Evolutionary conservation across 495 filamentous ascomycete species (phyloP).

Genomic region (Neurospora sp.): DNA sequence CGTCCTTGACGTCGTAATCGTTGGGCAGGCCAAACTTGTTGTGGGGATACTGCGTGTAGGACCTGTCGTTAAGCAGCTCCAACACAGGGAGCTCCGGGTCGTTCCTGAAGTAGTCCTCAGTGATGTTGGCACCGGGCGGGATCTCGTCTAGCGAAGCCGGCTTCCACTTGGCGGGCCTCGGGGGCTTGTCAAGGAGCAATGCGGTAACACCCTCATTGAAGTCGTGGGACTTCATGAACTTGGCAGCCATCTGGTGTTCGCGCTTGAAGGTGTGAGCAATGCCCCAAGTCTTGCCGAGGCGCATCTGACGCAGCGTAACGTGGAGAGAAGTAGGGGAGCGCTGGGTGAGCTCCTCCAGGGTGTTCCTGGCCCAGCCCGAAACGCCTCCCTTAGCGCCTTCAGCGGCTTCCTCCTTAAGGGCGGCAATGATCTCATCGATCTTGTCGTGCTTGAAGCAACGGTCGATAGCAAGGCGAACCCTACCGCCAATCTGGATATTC

Average conservation of each 20-base stretch:
- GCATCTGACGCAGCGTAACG: conserved; percentile 74
- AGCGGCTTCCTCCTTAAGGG: conserved; percentile 46
- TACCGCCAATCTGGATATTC: conserved; percentile 51
- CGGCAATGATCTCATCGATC: conserved; percentile 58
- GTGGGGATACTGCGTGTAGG: conserved; percentile 64
- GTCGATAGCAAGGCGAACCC: conserved; percentile 69
- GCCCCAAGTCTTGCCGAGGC: conserved; percentile 58
- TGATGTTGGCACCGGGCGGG: conserved; percentile 29
- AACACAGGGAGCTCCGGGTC: conserved; percentile 33
- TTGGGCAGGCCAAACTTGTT: conserved; percentile 54
- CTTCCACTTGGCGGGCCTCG: conserved; percentile 48
- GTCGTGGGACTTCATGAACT: conserved; percentile 81
- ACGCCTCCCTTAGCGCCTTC: conserved; percentile 41
- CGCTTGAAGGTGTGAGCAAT: conserved; percentile 74
- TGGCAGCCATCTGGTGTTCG: conserved; percentile 66
- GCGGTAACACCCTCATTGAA: conserved; percentile 81
- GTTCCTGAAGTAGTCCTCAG: conserved; percentile 49
- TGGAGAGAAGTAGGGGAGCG: conserved; percentile 77
- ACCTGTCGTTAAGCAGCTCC: conserved; percentile 32
- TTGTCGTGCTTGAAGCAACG: conserved; percentile 60
- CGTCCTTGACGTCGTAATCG: conserved; percentile 55
- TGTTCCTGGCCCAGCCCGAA: conserved; percentile 63
- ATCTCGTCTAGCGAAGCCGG: conserved; percentile 60
- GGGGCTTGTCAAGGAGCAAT: conserved; percentile 52
- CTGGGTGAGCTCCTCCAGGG: conserved; percentile 54